These are phyloP conservation scores for Silene coronaria DNA, from an alignment of 179 eudicot species.

Conservation along the genomic window DNA sequence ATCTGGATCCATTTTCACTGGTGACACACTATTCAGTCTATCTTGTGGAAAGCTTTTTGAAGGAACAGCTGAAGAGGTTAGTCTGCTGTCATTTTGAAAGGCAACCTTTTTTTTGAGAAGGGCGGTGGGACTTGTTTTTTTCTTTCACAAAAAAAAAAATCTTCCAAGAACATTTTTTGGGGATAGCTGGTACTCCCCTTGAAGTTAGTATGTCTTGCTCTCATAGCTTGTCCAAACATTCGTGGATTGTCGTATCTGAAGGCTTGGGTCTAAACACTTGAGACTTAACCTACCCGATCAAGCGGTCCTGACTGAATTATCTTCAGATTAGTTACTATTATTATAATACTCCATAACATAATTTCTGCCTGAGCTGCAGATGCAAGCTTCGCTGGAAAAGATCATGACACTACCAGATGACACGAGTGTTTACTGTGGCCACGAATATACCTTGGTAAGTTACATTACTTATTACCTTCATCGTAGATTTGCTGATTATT, in stretches of 20 bases:
- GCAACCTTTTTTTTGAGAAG: background rate
- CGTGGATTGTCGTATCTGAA: background rate
- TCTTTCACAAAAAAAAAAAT: too few relatives aligned
- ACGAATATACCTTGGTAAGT: constrained; percentile 84
- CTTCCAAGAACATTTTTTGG: background rate
- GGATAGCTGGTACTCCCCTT: constrained; percentile 2
- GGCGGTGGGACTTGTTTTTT: background rate
- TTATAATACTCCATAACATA: background rate
- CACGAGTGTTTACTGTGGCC: constrained; percentile 82
- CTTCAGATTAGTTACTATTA: background rate
- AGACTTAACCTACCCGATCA: background rate
- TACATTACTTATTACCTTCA: background rate
- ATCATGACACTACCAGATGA: constrained; percentile 68
- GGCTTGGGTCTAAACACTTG: background rate
- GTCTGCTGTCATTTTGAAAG: constrained; percentile 11
- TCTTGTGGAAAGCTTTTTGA: constrained; percentile 95
- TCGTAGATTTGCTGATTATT: background rate
- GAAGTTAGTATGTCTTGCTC: background rate
- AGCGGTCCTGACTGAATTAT: constrained; percentile 5
- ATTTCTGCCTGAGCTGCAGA: constrained; percentile 39
- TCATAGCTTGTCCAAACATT: background rate
- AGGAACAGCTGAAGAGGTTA: constrained; percentile 82
- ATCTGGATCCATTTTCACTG: constrained; percentile 70
- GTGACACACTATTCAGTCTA: constrained; percentile 84
- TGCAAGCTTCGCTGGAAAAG: constrained; percentile 66